Evolutionary conservation across 106 monocot genomes (phyloP).

Genomic region (Apostasia shenzhenica): DNA sequence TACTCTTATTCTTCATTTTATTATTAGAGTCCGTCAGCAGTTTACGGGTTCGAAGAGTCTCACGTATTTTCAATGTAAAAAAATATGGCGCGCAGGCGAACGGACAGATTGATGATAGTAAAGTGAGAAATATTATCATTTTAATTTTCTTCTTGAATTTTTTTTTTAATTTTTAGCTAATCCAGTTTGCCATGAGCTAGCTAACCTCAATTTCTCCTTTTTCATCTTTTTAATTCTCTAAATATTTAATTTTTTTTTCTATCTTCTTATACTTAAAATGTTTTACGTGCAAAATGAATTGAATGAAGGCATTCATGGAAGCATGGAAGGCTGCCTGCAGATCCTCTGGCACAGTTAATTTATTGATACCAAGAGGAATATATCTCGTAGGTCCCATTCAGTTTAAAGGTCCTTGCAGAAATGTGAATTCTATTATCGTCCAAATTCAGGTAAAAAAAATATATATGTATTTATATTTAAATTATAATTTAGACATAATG

Average conservation of each 20-base stretch:
- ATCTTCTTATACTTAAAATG: no score
- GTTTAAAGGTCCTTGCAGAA: constrained; percentile 23
- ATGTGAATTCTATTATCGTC: constrained; percentile 10
- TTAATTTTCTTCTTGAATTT: not conserved
- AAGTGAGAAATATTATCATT: not conserved
- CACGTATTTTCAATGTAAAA: constrained; percentile 9
- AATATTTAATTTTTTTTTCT: not conserved
- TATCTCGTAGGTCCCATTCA: constrained; percentile 21
- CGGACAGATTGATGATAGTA: constrained; percentile 3
- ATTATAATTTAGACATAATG: not conserved
- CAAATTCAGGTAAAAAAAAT: constrained; percentile 8
- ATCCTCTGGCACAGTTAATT: constrained; percentile 13
- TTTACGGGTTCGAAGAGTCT: not conserved
- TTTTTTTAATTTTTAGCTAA: not conserved
- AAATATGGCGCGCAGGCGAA: constrained; percentile 15
- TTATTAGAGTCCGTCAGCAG: no score
- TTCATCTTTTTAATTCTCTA: not conserved
- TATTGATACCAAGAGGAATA: constrained; percentile 14
- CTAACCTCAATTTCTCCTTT: not conserved
- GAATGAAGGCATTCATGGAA: constrained; percentile 16
- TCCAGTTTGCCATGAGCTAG: not conserved
- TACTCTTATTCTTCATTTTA: no score
- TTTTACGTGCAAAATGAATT: not conserved
- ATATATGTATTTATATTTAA: not conserved
- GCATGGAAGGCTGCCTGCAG: constrained; percentile 30